Evolutionary conservation across 495 filamentous ascomycete species (phyloP).

Genomic region (Tuber microsphaerosporum): DNA sequence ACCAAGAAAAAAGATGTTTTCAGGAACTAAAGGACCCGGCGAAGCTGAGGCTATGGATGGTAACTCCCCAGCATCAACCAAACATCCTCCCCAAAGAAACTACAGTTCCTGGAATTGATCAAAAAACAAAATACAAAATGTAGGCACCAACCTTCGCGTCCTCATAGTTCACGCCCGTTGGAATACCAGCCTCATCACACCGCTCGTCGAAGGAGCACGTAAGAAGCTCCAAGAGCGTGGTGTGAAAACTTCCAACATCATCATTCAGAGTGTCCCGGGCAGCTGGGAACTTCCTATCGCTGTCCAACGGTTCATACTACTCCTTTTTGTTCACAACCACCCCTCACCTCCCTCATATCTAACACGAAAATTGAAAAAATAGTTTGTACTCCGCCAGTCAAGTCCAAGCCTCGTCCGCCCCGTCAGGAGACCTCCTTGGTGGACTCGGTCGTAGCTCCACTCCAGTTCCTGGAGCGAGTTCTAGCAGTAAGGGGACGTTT

Average conservation of each 20-base stretch:
- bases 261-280: slow-evolving; percentile 80
- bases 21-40: slow-evolving; percentile 55
- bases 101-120: background rate
- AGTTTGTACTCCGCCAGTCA: slow-evolving; percentile 84
- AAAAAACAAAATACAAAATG: slow-evolving; percentile 42
- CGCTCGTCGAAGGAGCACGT: slow-evolving; percentile 66
- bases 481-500: slow-evolving; percentile 56
- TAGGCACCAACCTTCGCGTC: slow-evolving; percentile 76
- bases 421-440: slow-evolving; percentile 75
- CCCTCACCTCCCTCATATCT: slow-evolving; percentile 6
- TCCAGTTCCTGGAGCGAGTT: slow-evolving; percentile 37
- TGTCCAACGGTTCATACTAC: slow-evolving; percentile 60
- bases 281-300: slow-evolving; percentile 89
- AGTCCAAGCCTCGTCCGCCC: slow-evolving; percentile 63
- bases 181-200: slow-evolving; percentile 73
- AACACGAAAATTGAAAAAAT: slow-evolving; percentile 8
- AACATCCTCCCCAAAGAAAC: background rate
- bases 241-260: slow-evolving; percentile 79
- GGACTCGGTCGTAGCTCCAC: slow-evolving; percentile 40
- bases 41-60: slow-evolving; percentile 50
- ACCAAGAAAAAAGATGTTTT: slow-evolving; percentile 33
- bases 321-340: slow-evolving; percentile 14
- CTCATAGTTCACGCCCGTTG: slow-evolving; percentile 93
- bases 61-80: slow-evolving; percentile 36
- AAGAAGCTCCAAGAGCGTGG: slow-evolving; percentile 60